Evolutionary conservation across 75 land plant species (phyloP), one percentile per base, ranked within the genome.

Genomic region (Cunninghamia lanceolata): DNA sequence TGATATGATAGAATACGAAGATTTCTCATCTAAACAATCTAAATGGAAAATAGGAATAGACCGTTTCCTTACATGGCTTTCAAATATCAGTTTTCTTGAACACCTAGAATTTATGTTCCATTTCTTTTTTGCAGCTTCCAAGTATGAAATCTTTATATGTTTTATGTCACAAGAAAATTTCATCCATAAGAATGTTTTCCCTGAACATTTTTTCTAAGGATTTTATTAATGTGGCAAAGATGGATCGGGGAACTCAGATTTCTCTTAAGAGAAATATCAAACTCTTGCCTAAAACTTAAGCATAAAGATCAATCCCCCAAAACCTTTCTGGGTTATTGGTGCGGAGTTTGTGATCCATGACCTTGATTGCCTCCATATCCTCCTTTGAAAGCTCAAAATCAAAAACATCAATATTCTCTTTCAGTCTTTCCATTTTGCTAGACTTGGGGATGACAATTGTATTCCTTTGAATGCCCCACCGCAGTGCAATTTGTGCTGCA

Each of bases 391-490:
- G 87, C 91, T 91, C 90, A 85, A 96, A 98, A 82, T 98, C 94
- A 76, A 93, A 95, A 40, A 95, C 90, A 71, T 91, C 83, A 74
- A 94, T 91, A 77, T 98, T 98, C 90, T 95, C 96, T 84, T 91
- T 80, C 88, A 98, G 84, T 82, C 99, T 91, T 71, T 91, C 93
- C 4, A 87, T 34, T 81, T 93, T 95, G 88, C 95, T 93, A 15
- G 98, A 85, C 90, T 96, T 98, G 52, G 99, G 99, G 42, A 98
- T 95, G 39, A 98, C 93, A 82, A 87, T 91, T 6, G 96, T 95
- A 76, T 93, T 94, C 43, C 99, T 89, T 80, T 98, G 97, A 83
- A 98, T 89, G 30, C 99, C 99, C 99, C 99, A 98, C 1, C 96
- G 88, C 10, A 98, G 96, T 25, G 87, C 93, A 82, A 96, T 84